Conservation (phyloP, 352 stramenopile species). For the Aphanomyces stellatus region DNA sequence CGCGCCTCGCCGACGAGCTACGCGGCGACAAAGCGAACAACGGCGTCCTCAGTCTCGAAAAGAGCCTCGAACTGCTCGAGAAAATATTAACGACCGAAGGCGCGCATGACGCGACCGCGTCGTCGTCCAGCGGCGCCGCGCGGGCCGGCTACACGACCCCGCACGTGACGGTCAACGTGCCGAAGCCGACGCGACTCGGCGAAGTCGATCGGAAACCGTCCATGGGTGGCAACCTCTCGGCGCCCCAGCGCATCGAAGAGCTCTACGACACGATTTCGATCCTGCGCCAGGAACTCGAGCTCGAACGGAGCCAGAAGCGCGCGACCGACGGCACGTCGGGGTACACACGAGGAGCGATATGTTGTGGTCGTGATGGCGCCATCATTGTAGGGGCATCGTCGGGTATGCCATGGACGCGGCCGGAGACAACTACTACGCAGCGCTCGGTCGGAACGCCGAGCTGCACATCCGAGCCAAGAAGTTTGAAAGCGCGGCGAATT, state of each 20-base stretch:
- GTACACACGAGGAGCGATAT: not conserved
- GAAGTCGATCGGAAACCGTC: not conserved
- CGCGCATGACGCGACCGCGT: too few relatives aligned
- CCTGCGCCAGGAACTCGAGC: conserved; percentile 5
- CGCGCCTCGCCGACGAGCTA: not conserved
- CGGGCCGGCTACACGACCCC: not conserved
- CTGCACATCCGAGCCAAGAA: conserved; percentile 15
- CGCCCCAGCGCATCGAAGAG: conserved; percentile 14
- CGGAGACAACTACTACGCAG: conserved; percentile 11
- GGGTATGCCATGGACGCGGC: not conserved
- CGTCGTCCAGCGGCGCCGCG: not conserved
- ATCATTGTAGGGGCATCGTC: not conserved
- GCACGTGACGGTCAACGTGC: not conserved
- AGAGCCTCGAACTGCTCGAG: conserved; percentile 17
- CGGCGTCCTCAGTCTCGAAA: conserved; percentile 11
- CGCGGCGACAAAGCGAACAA: not conserved
- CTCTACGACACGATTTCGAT: conserved; percentile 19
- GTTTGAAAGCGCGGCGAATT: conserved; percentile 12
- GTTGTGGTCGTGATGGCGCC: not conserved
- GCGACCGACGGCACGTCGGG: not conserved
- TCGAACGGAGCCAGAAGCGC: conserved; percentile 1
- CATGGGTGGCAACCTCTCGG: not conserved
- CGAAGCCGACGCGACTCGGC: not conserved
- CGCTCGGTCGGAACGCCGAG: conserved; percentile 16
- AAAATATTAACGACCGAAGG: conserved; percentile 18